phyloP scores from a whole-genome alignment of 768 basidiomycete species.

The Boletus coccyginus region DNA sequence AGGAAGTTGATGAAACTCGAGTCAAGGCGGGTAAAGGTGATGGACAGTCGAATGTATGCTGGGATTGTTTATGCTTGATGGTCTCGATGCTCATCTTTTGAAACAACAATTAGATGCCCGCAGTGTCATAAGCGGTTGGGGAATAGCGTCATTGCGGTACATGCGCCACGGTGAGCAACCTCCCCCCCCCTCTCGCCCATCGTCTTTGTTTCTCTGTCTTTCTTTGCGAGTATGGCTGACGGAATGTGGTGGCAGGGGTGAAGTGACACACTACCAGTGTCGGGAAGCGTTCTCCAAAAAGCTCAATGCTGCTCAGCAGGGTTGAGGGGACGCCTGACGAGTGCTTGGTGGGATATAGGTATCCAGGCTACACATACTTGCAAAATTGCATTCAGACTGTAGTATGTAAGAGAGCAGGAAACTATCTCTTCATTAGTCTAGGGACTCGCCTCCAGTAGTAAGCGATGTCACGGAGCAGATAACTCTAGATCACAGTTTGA shows the following conservation, averaged over 20 bases:
- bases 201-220: background rate
- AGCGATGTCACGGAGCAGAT: no score
- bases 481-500: no score
- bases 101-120: conserved; percentile 63
- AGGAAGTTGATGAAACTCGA: conserved; percentile 73
- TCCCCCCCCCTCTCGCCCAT: no score
- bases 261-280: conserved; percentile 96
- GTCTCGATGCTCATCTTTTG: background rate
- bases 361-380: no score
- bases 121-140: conserved; percentile 95
- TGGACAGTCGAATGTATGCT: conserved; percentile 88
- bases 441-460: no score
- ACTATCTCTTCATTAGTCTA: no score
- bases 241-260: conserved; percentile 56
- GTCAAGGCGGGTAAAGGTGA: conserved; percentile 79
- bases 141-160: conserved; percentile 90
- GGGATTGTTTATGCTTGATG: background rate
- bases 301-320: conserved; percentile 39
- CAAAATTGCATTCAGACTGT: no score
- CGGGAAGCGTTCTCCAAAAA: conserved; percentile 75
- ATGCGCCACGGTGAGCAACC: conserved; percentile 69
- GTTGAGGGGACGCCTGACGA: conserved; percentile 3
- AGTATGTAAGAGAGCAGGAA: no score
- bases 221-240: background rate
- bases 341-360: background rate